These are phyloP conservation scores for Eucalyptus virginea DNA, from an alignment of 345 rosid genomes.

Conservation along the genomic window DNA sequence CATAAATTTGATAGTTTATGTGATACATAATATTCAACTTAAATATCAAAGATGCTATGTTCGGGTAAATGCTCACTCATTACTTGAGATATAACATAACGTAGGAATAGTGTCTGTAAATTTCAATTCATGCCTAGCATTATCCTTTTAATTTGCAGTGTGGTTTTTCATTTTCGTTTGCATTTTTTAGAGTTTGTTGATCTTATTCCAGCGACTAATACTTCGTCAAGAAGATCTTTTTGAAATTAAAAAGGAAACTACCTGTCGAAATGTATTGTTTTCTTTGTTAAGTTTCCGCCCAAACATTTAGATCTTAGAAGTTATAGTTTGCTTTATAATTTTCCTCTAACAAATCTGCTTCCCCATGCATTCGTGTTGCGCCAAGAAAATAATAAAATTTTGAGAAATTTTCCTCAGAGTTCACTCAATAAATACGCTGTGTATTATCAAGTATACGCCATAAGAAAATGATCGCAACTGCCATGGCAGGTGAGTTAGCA, in stretches of 20 bases:
- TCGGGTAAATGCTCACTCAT: neutral
- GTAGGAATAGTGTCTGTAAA: neutral
- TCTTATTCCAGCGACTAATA: neutral
- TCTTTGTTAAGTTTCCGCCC: neutral
- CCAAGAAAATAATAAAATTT: neutral
- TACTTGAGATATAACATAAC: neutral
- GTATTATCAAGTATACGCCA: neutral
- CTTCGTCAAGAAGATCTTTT: neutral
- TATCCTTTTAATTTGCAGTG: neutral
- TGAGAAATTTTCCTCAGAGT: neutral
- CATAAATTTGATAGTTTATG: neutral
- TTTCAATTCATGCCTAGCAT: neutral
- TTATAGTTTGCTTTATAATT: neutral
- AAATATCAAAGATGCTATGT: neutral
- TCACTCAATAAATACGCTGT: neutral
- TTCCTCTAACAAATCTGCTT: neutral
- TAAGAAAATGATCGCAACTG: neutral
- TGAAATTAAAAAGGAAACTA: neutral
- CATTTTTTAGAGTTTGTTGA: neutral
- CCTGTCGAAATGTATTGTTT: neutral
- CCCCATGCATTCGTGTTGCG: neutral
- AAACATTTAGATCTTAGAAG: neutral
- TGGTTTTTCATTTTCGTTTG: neutral
- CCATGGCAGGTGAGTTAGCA: neutral
- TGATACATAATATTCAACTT: neutral